Conservation (phyloP, 108 stramenopile genomes). For the Pseudonitzschia multiseries region DNA sequence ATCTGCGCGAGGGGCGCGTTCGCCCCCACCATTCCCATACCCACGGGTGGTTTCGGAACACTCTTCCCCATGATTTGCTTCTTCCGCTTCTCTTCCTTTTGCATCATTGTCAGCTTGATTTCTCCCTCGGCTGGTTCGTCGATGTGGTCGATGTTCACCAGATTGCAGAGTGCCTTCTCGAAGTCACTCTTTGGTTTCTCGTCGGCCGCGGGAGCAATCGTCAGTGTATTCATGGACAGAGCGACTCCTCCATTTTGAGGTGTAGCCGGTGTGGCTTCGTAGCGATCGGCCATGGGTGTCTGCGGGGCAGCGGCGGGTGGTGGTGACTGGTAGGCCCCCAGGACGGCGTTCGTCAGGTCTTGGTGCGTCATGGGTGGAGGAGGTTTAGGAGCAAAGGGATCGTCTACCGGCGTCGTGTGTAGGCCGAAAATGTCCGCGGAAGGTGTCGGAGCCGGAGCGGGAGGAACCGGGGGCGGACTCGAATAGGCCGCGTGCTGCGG, state of each 20-base stretch:
- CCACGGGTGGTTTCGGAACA: constrained; percentile 44
- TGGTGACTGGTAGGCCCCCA: constrained; percentile 33
- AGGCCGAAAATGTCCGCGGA: neutral
- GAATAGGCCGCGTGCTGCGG: constrained; percentile 6
- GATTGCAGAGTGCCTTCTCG: constrained; percentile 47
- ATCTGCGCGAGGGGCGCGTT: constrained; percentile 50
- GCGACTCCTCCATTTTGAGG: neutral
- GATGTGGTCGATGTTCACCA: constrained; percentile 66
- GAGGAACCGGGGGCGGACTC: constrained; percentile 22
- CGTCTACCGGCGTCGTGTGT: constrained; percentile 17
- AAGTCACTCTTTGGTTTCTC: constrained; percentile 41
- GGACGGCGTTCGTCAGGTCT: constrained; percentile 37
- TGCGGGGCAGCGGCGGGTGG: constrained; percentile 6
- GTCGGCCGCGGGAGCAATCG: constrained; percentile 15
- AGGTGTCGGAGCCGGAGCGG: constrained; percentile 29
- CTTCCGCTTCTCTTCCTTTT: constrained; percentile 44
- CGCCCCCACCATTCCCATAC: constrained; percentile 28
- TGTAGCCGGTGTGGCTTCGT: neutral
- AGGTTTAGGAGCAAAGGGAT: constrained; percentile 67
- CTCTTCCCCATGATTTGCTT: constrained; percentile 45
- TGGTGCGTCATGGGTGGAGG: constrained; percentile 42
- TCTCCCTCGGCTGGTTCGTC: constrained; percentile 53
- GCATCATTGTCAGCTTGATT: constrained; percentile 50
- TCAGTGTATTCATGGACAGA: constrained; percentile 43
- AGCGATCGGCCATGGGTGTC: constrained; percentile 26